These are phyloP conservation scores for Lactifluus echinatus DNA, from an alignment of 768 basidiomycete species.

Conservation along the genomic window DNA sequence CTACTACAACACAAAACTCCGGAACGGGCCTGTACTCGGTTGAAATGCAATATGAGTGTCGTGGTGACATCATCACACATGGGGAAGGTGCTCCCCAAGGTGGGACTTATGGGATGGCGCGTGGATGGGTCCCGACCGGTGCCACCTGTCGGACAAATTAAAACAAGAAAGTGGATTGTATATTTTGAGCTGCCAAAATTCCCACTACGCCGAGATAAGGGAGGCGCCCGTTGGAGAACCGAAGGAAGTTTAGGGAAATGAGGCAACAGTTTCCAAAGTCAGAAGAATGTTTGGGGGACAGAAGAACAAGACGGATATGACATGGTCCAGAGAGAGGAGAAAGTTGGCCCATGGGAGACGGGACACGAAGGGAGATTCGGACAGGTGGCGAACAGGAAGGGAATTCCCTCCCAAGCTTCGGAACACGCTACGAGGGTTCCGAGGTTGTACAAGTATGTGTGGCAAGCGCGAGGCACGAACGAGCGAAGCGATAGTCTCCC, in stretches of 20 bases:
- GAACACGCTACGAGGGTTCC: constrained; percentile 1
- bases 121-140: constrained; percentile 1
- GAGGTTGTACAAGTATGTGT: not conserved
- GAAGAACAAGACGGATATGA: constrained; percentile 8
- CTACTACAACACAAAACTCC: constrained; percentile 2
- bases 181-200: constrained; percentile 16
- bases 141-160: constrained; percentile 14
- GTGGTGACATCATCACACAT: constrained; percentile 17
- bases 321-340: not conserved
- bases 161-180: constrained; percentile 10
- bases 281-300: not conserved
- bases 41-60: constrained; percentile 4
- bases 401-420: not conserved
- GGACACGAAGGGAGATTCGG: not conserved
- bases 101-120: not conserved
- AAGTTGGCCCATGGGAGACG: not conserved
- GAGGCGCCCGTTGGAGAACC: constrained; percentile 13
- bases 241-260: constrained; percentile 9
- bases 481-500: not conserved
- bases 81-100: constrained; percentile 4
- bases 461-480: not conserved
- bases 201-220: constrained; percentile 17
- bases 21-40: not conserved
- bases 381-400: constrained; percentile 5
- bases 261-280: constrained; percentile 9